Conservation (phyloP, 2,329 filamentous ascomycete genomes). For the Sporothrix schenckii region DNA sequence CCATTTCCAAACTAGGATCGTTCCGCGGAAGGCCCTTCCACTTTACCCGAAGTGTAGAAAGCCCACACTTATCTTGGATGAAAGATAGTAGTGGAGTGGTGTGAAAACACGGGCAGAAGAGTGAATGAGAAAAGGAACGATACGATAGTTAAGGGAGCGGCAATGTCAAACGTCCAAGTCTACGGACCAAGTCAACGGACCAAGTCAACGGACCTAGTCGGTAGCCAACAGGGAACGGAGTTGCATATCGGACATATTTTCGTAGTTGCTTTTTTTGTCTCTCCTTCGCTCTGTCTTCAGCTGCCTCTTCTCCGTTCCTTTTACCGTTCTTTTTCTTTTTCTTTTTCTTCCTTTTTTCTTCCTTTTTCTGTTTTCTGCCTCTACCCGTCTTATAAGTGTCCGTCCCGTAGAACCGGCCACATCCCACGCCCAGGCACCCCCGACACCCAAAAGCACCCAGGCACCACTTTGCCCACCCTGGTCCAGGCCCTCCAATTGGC, state of each 20-base stretch:
- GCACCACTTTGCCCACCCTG: slow-evolving; percentile 1
- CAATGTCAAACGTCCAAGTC: too few relatives aligned
- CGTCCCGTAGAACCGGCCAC: not conserved
- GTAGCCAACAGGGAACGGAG: too few relatives aligned
- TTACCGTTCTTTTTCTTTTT: not conserved
- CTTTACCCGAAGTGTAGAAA: slow-evolving; percentile 29
- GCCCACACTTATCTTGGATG: not conserved
- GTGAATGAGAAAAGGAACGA: not conserved
- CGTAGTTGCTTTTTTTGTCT: slow-evolving; percentile 6
- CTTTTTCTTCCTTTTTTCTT: not conserved
- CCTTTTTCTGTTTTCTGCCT: slow-evolving; percentile 1
- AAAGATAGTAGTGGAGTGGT: slow-evolving; percentile 2
- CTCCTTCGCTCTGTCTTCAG: not conserved
- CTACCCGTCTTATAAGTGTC: slow-evolving; percentile 11
- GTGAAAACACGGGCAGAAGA: not conserved
- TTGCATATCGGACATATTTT: slow-evolving; percentile 19
- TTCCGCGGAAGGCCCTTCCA: slow-evolving; percentile 28
- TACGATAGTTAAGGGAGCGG: not conserved
- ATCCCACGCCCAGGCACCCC: slow-evolving; percentile 1
- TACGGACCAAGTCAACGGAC: too few relatives aligned
- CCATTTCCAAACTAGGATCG: slow-evolving; percentile 27
- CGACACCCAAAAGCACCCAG: not conserved
- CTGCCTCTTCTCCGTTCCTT: not conserved
- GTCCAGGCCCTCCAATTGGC: slow-evolving; percentile 8
- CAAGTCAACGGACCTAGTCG: not conserved